A percentile compares a stretch with the other conserved stretches of the same genome.
Evolutionary conservation across 805 yeast species (phyloP).

Genomic region (Candida mattraensis): DNA sequence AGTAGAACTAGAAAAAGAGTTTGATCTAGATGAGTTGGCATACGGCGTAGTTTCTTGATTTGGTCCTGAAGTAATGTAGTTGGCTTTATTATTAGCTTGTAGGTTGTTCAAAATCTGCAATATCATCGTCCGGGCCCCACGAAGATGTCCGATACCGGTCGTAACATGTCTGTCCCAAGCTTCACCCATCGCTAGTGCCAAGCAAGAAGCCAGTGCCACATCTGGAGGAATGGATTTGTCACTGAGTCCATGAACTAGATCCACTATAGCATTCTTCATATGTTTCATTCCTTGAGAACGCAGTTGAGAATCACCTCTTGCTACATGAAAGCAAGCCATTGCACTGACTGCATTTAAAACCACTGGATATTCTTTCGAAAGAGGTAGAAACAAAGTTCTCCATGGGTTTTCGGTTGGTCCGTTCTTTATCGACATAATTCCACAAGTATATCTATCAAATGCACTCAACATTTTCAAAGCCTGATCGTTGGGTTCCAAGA

Average conservation of each 20-base stretch:
- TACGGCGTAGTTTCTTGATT: neutral
- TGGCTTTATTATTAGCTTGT: conserved; percentile 16
- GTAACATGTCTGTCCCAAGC: conserved; percentile 69
- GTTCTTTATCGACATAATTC: conserved; percentile 61
- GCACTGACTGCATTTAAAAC: conserved; percentile 63
- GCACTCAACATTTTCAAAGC: conserved; percentile 33
- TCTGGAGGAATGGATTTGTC: conserved; percentile 53
- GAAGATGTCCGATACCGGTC: conserved; percentile 67
- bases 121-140: conserved; percentile 65
- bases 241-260: conserved; percentile 56
- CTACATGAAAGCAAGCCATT: conserved; percentile 63
- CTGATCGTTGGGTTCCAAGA: conserved; percentile 31
- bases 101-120: conserved; percentile 40
- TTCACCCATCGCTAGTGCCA: conserved; percentile 63
- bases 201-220: conserved; percentile 64
- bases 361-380: conserved; percentile 55
- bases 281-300: conserved; percentile 52
- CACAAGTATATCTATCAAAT: conserved; percentile 48
- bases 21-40: conserved; percentile 10
- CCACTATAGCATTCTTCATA: conserved; percentile 61
- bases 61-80: conserved; percentile 7
- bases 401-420: conserved; percentile 70
- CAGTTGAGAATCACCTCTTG: conserved; percentile 43
- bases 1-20: conserved; percentile 7
- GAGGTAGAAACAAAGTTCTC: conserved; percentile 56